Evolutionary conservation across 257 asterid species (phyloP).

Genomic region (Anisodus acutangulus): DNA sequence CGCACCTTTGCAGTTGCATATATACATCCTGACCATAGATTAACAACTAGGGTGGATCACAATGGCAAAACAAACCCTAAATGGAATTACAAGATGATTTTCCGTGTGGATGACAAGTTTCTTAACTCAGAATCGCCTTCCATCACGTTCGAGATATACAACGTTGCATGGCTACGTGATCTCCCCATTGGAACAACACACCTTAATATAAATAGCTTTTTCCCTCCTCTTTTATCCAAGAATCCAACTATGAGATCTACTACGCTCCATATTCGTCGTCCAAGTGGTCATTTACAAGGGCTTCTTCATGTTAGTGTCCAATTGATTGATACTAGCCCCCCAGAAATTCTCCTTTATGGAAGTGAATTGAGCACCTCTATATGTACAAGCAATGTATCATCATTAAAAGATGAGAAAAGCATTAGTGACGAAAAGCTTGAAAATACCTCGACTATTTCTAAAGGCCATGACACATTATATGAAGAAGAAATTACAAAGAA

Average conservation of each 20-base stretch:
- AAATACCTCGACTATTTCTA: background rate
- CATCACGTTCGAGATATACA: constrained; percentile 68
- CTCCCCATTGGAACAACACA: constrained; percentile 79
- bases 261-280: constrained; percentile 59
- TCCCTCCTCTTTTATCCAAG: constrained; percentile 49
- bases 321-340: constrained; percentile 42
- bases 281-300: constrained; percentile 75
- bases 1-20: constrained; percentile 80
- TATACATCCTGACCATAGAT: constrained; percentile 61
- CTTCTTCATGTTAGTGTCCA: constrained; percentile 58
- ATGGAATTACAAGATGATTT: constrained; percentile 73
- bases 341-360: constrained; percentile 5
- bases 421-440: background rate
- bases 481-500: background rate
- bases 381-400: background rate
- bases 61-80: constrained; percentile 75
- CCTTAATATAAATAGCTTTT: constrained; percentile 51
- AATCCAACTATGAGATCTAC: constrained; percentile 47
- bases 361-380: constrained; percentile 39
- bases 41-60: constrained; percentile 77
- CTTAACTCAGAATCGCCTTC: constrained; percentile 51
- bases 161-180: constrained; percentile 84
- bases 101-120: constrained; percentile 59
- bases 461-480: background rate
- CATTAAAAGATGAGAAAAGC: background rate